phyloP scores from a whole-genome alignment of 2,329 filamentous ascomycete species.

The Pestalotiopsis sp. region DNA sequence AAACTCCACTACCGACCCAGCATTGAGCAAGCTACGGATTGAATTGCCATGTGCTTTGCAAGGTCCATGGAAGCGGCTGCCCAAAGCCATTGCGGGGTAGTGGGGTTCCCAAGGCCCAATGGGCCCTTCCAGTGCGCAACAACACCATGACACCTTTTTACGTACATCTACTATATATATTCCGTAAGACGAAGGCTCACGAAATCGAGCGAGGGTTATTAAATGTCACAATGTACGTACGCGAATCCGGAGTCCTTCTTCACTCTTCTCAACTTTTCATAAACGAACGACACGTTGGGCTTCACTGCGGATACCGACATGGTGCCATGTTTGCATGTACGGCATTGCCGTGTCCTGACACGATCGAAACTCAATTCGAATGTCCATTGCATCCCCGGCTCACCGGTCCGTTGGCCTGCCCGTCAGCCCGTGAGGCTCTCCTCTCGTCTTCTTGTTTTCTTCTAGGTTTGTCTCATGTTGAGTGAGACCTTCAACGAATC shows the following conservation, averaged over 20 bases:
- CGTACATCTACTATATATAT: background rate
- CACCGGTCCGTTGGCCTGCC: slow-evolving; percentile 3
- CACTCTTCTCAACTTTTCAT: no score
- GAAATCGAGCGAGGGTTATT: background rate
- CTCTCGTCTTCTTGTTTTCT: background rate
- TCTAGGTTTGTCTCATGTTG: background rate
- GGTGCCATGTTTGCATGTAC: background rate
- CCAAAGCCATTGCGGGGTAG: slow-evolving; percentile 1
- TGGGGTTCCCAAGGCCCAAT: background rate
- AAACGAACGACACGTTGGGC: no score
- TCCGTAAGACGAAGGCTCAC: background rate
- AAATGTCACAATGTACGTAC: no score
- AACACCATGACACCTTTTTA: background rate
- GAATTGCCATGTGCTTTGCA: background rate
- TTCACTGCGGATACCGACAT: no score
- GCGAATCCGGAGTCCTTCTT: no score
- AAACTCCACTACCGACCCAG: background rate
- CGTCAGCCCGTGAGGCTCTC: background rate
- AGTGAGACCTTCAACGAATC: background rate
- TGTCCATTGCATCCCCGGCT: background rate
- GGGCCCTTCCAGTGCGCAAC: no score
- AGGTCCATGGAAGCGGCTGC: background rate
- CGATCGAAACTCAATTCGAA: background rate
- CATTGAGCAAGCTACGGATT: background rate
- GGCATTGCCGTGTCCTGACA: background rate